Base-by-base conservation (phyloP, 345 rosid genomes). In the Draba incana region DNA sequence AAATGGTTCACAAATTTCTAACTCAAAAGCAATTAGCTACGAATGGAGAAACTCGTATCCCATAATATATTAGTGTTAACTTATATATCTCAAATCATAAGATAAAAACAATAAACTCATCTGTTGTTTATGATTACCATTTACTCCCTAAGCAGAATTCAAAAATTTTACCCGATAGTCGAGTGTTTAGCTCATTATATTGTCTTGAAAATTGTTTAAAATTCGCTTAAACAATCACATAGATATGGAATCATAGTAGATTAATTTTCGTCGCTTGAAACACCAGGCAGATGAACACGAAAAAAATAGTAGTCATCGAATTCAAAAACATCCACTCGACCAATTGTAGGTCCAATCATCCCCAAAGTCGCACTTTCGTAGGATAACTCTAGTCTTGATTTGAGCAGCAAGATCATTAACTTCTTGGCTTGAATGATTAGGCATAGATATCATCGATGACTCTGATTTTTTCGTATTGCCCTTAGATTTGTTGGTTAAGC, bases 281-380 rank as follows among this genome's bases (percentile, higher is more conserved):
- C 90, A 49, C 92, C 92, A 15, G 88, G 90, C 4, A 89, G 81
- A 10, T 71, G 47, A 14, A 86, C 84, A 38, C 87, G 78, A 15
- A 86, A 88, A 30, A 64, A 46, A 79, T 82, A 89, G 0, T 83
- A 62, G 52, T 85, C 86, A n/a, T 75, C 83, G 6, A 69, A 61
- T 68, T 87, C 92, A 8, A 78, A 81, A 16, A 89, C 67, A 62
- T 89, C 84, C 53, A 81, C 8, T 24, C 54, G 33, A 37, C 96
- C 93, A 5, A 89, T 16, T 11, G 43, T 5, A 0, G 84, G 85
- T 57, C 96, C 90, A 12, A 84, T 50, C 56, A 56, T 49, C 25
- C 88, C 87, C 59, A 75, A 41, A 16, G 93, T 84, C 1, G 88
- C 87, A 75, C 78, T 79, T 57, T 92, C 93, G 5, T 84, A 85